Evolutionary conservation across 2,329 filamentous ascomycete species (phyloP).

Genomic region (Cercospora zeina): DNA sequence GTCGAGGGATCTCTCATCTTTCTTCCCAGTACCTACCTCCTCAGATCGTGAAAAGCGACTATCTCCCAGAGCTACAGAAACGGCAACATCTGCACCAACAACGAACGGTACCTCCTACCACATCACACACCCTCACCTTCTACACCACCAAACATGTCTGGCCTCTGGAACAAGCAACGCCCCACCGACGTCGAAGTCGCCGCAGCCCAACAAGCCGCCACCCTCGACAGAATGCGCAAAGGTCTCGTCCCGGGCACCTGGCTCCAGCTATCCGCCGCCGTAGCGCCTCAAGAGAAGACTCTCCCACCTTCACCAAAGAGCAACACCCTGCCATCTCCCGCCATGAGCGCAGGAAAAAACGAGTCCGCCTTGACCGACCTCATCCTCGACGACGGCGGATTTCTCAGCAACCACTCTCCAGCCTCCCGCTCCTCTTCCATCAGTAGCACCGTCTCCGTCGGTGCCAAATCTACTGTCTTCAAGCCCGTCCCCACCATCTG

Average conservation of each 20-base stretch:
- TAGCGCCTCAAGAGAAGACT: slow-evolving; percentile 15
- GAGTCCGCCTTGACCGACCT: slow-evolving; percentile 15
- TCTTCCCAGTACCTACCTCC: background rate
- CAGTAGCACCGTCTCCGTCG: slow-evolving; percentile 13
- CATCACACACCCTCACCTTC: background rate
- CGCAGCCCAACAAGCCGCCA: slow-evolving; percentile 15
- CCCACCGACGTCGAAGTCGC: background rate
- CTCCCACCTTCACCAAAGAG: slow-evolving; percentile 7
- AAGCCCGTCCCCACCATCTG: slow-evolving; percentile 11
- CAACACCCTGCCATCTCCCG: slow-evolving; percentile 13
- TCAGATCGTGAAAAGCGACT: background rate
- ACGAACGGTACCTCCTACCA: background rate
- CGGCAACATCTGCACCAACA: background rate
- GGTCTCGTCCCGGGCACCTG: slow-evolving; percentile 27
- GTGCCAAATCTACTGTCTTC: slow-evolving; percentile 5
- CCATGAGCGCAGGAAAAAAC: slow-evolving; percentile 7
- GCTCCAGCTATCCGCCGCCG: slow-evolving; percentile 25
- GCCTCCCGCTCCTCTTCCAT: slow-evolving; percentile 16
- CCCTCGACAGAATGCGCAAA: slow-evolving; percentile 17
- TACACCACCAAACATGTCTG: slow-evolving; percentile 24
- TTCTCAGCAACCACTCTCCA: slow-evolving; percentile 17
- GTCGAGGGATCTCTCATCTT: too few relatives aligned
- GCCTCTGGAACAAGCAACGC: slow-evolving; percentile 21
- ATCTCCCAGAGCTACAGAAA: background rate
- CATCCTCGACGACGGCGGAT: slow-evolving; percentile 12